Conservation (phyloP, 2,329 filamentous ascomycete species). For the Hysterium pulicare region DNA sequence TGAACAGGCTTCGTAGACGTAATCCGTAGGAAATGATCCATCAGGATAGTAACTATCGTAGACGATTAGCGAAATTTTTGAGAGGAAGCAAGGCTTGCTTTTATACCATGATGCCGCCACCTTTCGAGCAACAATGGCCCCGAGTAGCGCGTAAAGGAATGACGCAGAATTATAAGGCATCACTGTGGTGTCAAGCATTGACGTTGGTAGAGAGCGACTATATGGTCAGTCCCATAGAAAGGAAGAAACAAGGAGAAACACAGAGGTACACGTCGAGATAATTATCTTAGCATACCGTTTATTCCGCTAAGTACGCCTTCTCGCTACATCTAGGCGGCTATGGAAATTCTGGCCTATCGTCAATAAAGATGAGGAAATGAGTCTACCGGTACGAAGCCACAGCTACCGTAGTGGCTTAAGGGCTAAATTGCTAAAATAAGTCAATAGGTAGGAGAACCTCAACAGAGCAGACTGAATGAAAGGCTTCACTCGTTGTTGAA, state of each 20-base stretch:
- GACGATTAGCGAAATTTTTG: neutral
- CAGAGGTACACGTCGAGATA: too few relatives aligned
- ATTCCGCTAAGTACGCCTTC: neutral
- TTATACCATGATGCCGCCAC: conserved; percentile 13
- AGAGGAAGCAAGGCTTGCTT: neutral
- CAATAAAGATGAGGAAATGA: too few relatives aligned
- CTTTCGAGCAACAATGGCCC: conserved; percentile 2
- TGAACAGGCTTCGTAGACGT: conserved; percentile 12
- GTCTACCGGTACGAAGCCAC: too few relatives aligned
- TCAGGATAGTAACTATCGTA: conserved; percentile 13
- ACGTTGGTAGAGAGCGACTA: conserved; percentile 10
- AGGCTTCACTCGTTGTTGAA: too few relatives aligned
- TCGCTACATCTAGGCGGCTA: neutral
- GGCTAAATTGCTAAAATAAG: too few relatives aligned
- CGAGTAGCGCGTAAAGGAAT: conserved; percentile 11
- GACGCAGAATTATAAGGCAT: conserved; percentile 12
- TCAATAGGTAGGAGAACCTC: too few relatives aligned
- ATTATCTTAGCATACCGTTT: neutral
- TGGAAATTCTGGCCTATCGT: neutral
- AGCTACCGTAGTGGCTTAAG: too few relatives aligned
- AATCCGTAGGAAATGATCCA: conserved; percentile 12
- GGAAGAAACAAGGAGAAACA: conserved; percentile 6
- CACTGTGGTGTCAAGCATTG: neutral
- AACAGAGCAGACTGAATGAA: too few relatives aligned
- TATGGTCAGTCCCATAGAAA: conserved; percentile 8